Percentiles rank a stretch among this genome's conserved stretches.
Evolutionary conservation across 1,139 yeast species (phyloP).

Genomic region (Debaryomycetaceae sp.): DNA sequence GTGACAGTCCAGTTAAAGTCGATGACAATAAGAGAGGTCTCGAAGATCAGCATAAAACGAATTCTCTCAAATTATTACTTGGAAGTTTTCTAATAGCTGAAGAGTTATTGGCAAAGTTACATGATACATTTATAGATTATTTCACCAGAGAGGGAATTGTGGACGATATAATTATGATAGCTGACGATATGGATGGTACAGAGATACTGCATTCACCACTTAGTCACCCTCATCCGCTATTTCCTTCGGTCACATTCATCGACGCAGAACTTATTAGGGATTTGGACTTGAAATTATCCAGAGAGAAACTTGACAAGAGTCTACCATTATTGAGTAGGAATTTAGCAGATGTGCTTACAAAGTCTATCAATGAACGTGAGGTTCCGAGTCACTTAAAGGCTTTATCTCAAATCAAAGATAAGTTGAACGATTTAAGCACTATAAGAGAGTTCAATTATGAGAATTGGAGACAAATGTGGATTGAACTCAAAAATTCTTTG

Average conservation of each 20-base stretch:
- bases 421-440: slow-evolving; percentile 9
- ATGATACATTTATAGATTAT: slow-evolving; percentile 39
- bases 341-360: not conserved
- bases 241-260: slow-evolving; percentile 22
- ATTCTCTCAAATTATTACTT: slow-evolving; percentile 41
- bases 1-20: slow-evolving; percentile 11
- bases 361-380: not conserved
- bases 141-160: slow-evolving; percentile 75
- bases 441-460: slow-evolving; percentile 17
- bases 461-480: slow-evolving; percentile 51
- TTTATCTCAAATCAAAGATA: slow-evolving; percentile 15
- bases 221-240: slow-evolving; percentile 4
- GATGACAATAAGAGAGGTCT: slow-evolving; percentile 4
- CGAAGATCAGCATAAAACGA: slow-evolving; percentile 11
- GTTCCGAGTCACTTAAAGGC: slow-evolving; percentile 16
- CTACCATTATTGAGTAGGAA: not conserved
- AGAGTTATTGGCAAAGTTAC: slow-evolving; percentile 42
- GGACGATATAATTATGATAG: slow-evolving; percentile 40
- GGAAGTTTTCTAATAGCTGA: slow-evolving; percentile 54
- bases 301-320: slow-evolving; percentile 12
- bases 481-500: slow-evolving; percentile 30
- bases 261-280: slow-evolving; percentile 36
- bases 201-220: slow-evolving; percentile 7
- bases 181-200: slow-evolving; percentile 6
- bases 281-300: slow-evolving; percentile 20